Conservation (phyloP, 768 basidiomycete genomes). For the Cystobasidium tubakii region DNA sequence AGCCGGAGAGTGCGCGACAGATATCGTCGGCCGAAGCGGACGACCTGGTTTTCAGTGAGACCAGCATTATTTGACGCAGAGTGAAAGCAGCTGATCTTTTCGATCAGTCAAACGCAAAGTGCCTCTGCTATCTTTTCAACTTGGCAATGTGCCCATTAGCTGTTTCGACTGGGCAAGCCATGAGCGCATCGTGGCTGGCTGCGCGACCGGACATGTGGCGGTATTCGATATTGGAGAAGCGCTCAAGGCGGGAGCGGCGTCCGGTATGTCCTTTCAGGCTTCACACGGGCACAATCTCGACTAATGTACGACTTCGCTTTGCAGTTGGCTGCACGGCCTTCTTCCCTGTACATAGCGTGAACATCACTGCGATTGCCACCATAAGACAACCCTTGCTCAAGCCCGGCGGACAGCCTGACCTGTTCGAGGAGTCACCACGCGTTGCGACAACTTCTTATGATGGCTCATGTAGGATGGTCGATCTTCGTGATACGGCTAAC, state of each 20-base stretch:
- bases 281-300: not conserved
- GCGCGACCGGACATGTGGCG: constrained; percentile 55
- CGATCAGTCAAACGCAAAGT: constrained; percentile 48
- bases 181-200: constrained; percentile 71
- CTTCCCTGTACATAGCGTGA: constrained; percentile 68
- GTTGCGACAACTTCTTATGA: constrained; percentile 75
- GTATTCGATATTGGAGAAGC: constrained; percentile 48
- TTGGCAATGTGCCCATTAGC: constrained; percentile 71
- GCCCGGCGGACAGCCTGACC: constrained; percentile 46
- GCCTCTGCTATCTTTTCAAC: constrained; percentile 66
- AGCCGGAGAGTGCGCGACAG: constrained; percentile 58
- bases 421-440: constrained; percentile 62
- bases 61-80: not conserved
- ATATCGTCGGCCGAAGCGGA: not conserved
- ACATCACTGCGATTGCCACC: constrained; percentile 71
- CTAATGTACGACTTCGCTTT: not conserved
- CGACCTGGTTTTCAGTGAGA: constrained; percentile 56
- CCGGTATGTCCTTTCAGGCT: not conserved
- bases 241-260: constrained; percentile 34
- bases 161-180: constrained; percentile 86
- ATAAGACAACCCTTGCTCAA: constrained; percentile 59
- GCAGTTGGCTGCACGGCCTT: constrained; percentile 61
- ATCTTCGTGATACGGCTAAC: constrained; percentile 59
- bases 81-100: not conserved
- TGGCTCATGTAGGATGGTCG: constrained; percentile 67